Evolutionary conservation across 805 yeast species (phyloP).

Genomic region (Saccharomycopsis sp.): DNA sequence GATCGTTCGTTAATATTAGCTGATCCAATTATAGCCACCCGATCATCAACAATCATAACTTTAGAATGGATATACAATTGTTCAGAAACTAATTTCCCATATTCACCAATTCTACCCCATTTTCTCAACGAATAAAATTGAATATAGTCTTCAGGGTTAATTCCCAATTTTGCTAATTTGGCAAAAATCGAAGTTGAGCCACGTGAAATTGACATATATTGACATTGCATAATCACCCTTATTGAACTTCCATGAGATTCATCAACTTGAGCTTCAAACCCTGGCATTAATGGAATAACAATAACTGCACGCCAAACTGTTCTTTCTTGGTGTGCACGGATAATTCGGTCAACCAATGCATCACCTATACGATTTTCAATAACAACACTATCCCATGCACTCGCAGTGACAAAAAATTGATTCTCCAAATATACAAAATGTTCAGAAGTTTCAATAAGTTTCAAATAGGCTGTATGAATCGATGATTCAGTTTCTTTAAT

Average conservation of each 20-base stretch:
- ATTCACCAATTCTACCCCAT: slow-evolving; percentile 89
- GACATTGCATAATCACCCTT: slow-evolving; percentile 93
- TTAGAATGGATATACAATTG: slow-evolving; percentile 94
- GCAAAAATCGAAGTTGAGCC: slow-evolving; percentile 87
- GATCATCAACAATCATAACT: slow-evolving; percentile 84
- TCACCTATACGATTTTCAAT: slow-evolving; percentile 89
- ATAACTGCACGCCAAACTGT: slow-evolving; percentile 86
- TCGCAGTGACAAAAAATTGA: slow-evolving; percentile 90
- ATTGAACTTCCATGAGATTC: slow-evolving; percentile 92
- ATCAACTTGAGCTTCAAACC: slow-evolving; percentile 90
- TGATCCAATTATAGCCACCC: slow-evolving; percentile 90
- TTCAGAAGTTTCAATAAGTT: slow-evolving; percentile 82
- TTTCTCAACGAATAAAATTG: slow-evolving; percentile 88
- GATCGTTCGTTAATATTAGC: slow-evolving; percentile 97
- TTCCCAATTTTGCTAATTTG: slow-evolving; percentile 67
- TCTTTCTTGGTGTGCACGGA: slow-evolving; percentile 73
- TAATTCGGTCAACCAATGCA: slow-evolving; percentile 94
- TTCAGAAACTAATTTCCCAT: slow-evolving; percentile 71
- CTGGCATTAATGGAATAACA: slow-evolving; percentile 95
- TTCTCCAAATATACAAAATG: slow-evolving; percentile 93
- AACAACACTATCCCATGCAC: slow-evolving; percentile 74
- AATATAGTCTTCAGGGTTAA: slow-evolving; percentile 84
- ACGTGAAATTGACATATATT: slow-evolving; percentile 85
- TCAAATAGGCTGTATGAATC: slow-evolving; percentile 87
- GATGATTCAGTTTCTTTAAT: slow-evolving; percentile 78